Evolutionary conservation across 805 yeast genomes (phyloP).

Genomic region (Metschnikowia cubensis): DNA sequence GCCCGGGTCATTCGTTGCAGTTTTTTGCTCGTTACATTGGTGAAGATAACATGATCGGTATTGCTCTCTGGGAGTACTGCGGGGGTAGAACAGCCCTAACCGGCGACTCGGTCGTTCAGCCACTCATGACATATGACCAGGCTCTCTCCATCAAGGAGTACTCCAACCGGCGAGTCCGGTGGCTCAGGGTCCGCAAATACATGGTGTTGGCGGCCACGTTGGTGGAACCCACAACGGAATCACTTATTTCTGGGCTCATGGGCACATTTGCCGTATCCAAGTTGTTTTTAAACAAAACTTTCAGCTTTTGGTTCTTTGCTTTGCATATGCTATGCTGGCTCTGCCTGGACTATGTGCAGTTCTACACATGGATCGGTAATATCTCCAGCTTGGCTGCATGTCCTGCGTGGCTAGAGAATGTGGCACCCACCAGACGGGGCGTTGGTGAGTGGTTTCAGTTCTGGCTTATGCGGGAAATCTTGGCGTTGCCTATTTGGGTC

Average conservation of each 20-base stretch:
- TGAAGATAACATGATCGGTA: constrained; percentile 90
- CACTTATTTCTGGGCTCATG: constrained; percentile 58
- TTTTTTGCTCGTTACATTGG: constrained; percentile 80
- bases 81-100: constrained; percentile 71
- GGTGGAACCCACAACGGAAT: constrained; percentile 83
- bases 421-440: constrained; percentile 17
- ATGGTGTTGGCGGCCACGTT: constrained; percentile 85
- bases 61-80: constrained; percentile 71
- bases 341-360: constrained; percentile 58
- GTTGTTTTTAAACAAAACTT: constrained; percentile 29
- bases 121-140: constrained; percentile 40
- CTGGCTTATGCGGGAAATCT: constrained; percentile 67
- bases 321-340: constrained; percentile 66
- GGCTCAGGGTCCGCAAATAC: constrained; percentile 83
- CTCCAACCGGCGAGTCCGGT: constrained; percentile 65
- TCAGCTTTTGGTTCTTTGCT: constrained; percentile 36
- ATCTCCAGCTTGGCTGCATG: constrained; percentile 7
- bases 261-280: constrained; percentile 60
- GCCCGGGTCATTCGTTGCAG: constrained; percentile 51
- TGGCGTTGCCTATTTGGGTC: constrained; percentile 84
- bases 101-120: constrained; percentile 76
- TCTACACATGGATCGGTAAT: constrained; percentile 37
- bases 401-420: constrained; percentile 14
- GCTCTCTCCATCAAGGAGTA: constrained; percentile 48
- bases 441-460: constrained; percentile 26